Percentiles rank a stretch among this genome's conserved stretches.
These are phyloP conservation scores for Falciphora oryzae DNA, from an alignment of 2,329 filamentous ascomycete species.

Conservation along the genomic window DNA sequence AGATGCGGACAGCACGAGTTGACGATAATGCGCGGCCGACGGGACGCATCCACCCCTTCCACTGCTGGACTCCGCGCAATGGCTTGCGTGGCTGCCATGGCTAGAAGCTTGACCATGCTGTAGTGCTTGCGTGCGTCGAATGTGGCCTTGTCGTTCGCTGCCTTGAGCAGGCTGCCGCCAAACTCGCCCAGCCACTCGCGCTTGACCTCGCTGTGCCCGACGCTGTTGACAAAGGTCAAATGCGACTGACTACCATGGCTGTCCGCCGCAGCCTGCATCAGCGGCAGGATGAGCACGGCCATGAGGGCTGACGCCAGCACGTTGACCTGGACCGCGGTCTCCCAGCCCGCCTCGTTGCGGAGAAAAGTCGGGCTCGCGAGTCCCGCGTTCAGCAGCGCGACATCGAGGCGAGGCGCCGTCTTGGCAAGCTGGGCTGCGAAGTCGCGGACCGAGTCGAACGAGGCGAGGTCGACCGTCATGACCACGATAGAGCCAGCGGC, in stretches of 20 bases:
- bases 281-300: constrained; percentile 32
- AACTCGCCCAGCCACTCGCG: neutral
- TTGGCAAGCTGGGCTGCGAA: constrained; percentile 11
- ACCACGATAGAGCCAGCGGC: neutral
- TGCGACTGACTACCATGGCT: constrained; percentile 32
- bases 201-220: constrained; percentile 7
- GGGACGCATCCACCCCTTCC: neutral
- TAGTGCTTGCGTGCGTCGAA: constrained; percentile 7
- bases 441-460: constrained; percentile 9
- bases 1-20: constrained; percentile 11
- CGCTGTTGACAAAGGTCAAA: constrained; percentile 22
- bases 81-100: constrained; percentile 7
- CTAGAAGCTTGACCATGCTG: constrained; percentile 12
- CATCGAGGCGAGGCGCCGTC: constrained; percentile 4
- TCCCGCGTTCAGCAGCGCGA: constrained; percentile 11
- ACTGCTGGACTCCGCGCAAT: neutral
- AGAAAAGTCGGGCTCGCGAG: constrained; percentile 5
- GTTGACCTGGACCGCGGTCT: constrained; percentile 35
- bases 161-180: constrained; percentile 8
- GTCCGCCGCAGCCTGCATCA: constrained; percentile 22
- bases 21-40: constrained; percentile 8
- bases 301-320: constrained; percentile 37
- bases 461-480: constrained; percentile 4
- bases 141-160: constrained; percentile 8
- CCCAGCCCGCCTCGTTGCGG: constrained; percentile 27